Percentiles rank a stretch among this genome's conserved stretches.
Evolutionary conservation across 164 flowering plant species (phyloP).

Genomic region (Hamamelis virginiana): DNA sequence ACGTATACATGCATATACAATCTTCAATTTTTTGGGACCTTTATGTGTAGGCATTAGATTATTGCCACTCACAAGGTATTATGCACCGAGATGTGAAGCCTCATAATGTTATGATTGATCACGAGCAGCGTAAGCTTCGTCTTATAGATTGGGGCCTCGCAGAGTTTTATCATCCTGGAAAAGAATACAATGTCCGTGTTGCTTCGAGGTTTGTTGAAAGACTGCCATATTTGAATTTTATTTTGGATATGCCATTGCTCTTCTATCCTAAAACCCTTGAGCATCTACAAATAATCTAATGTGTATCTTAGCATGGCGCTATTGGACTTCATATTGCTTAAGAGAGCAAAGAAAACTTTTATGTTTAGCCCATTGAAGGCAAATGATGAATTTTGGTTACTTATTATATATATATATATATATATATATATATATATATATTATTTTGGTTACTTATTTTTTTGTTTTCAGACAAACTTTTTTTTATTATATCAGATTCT

Average conservation of each 20-base stretch:
- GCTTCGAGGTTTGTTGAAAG: constrained; percentile 81
- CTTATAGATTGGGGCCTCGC: constrained; percentile 99
- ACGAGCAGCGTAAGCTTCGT: constrained; percentile 95
- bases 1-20: no score
- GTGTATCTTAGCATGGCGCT: not conserved
- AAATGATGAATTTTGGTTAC: not conserved
- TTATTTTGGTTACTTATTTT: no score
- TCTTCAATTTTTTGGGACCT: not conserved
- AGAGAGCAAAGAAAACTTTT: not conserved
- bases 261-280: not conserved
- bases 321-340: not conserved
- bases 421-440: no score
- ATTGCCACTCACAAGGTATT: constrained; percentile 95
- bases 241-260: not conserved
- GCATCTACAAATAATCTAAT: not conserved
- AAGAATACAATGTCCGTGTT: constrained; percentile 97
- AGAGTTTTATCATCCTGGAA: constrained; percentile 96
- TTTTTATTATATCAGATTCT: no score
- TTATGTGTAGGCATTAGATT: constrained; percentile 84
- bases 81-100: constrained; percentile 99
- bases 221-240: not conserved
- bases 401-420: no score
- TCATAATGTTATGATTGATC: constrained; percentile 99
- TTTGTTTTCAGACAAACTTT: no score
- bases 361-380: not conserved